These are phyloP conservation scores for Mangifera indica DNA, from an alignment of 345 rosid species.

Conservation along the genomic window DNA sequence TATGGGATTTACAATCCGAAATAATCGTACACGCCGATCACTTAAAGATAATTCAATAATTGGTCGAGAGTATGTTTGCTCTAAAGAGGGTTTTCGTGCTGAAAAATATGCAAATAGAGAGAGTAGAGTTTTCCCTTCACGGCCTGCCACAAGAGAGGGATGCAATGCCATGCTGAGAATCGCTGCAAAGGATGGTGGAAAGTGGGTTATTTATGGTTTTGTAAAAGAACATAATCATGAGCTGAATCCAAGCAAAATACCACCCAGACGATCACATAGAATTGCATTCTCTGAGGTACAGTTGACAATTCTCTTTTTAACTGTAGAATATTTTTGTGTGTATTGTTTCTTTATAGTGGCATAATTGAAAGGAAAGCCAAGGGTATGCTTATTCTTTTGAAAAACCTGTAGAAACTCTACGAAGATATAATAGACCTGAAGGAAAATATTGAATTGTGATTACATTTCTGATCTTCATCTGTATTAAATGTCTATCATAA, in stretches of 20 bases:
- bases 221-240: constrained; percentile 43
- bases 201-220: constrained; percentile 45
- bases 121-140: constrained; percentile 19
- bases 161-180: constrained; percentile 46
- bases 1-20: constrained; percentile 40
- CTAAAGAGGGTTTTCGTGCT: constrained; percentile 38
- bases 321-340: neutral
- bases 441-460: neutral
- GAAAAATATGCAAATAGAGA: constrained; percentile 26
- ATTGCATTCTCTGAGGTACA: constrained; percentile 41
- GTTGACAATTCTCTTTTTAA: neutral
- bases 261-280: constrained; percentile 38
- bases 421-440: neutral
- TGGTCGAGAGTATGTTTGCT: constrained; percentile 46
- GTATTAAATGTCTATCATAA: neutral
- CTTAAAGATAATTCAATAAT: constrained; percentile 44
- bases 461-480: neutral
- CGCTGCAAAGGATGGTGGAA: constrained; percentile 37
- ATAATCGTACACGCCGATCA: constrained; percentile 40
- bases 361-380: neutral
- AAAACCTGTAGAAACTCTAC: neutral
- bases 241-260: constrained; percentile 35
- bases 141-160: constrained; percentile 38
- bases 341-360: neutral
- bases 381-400: neutral